These are phyloP conservation scores for Besnoitia besnoiti DNA, from an alignment of 169 alveolate species.

Conservation along the genomic window DNA sequence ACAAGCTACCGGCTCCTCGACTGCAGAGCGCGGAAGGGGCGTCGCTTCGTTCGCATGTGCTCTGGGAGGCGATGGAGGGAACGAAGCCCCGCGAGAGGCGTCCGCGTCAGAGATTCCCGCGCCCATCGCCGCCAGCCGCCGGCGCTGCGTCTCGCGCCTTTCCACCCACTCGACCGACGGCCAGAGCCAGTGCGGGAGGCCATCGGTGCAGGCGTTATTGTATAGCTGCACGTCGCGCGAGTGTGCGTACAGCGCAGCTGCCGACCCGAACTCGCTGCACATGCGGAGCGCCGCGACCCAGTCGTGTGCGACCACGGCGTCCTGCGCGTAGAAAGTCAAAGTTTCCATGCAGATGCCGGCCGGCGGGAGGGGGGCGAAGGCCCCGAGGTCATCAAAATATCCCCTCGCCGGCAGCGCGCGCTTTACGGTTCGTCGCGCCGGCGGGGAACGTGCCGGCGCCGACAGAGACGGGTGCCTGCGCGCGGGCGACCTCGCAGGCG, in stretches of 20 bases:
- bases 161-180: constrained; percentile 1
- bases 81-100: not conserved
- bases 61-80: not conserved
- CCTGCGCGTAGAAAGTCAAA: not conserved
- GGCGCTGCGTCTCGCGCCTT: not conserved
- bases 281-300: constrained; percentile 22
- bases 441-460: not conserved
- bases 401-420: not conserved
- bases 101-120: not conserved
- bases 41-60: not conserved
- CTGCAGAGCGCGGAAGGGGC: too few relatives aligned
- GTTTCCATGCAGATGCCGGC: constrained; percentile 4
- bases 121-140: not conserved
- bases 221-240: not conserved
- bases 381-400: not conserved
- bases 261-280: constrained; percentile 17
- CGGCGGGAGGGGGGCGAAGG: constrained; percentile 14
- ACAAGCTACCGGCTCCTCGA: too few relatives aligned
- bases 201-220: constrained; percentile 29
- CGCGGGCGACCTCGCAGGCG: too few relatives aligned
- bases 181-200: constrained; percentile 39
- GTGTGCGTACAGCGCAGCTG: constrained; percentile 31
- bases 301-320: constrained; percentile 41
- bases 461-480: too few relatives aligned
- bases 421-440: not conserved